Base-by-base conservation (phyloP, 2,329 filamentous ascomycete species). In the Colletotrichum noveboracense region DNA sequence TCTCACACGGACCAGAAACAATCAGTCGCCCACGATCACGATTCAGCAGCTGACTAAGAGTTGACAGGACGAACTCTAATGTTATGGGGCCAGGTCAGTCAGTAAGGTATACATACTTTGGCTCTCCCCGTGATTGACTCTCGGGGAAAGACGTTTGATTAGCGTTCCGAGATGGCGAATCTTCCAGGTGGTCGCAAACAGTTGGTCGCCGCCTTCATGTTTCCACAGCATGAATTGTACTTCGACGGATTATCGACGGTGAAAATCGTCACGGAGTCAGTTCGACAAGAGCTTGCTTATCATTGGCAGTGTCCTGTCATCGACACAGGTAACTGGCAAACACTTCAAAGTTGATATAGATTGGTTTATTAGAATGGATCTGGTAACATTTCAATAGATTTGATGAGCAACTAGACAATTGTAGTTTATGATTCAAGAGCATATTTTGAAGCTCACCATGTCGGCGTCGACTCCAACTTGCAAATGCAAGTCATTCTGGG, bases 1-100 rank as follows among this genome's bases (percentile, higher is more conserved):
- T 14, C 66, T 36, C 43, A 21, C 71, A 74, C 58, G 71, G 66
- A 65, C 66, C 71, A 58, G 66, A 65, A 74, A 65, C 66, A 70
- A 65, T n/a, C 21, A 48, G 38, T 14, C 30, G 18, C 21, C 32
- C 14, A 28, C n/a, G 48, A 43, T 38, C 32, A 26, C 10, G 21
- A 71, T 34, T 30, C 24, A 43, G 18, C 8, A 7, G 16, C 52
- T 48, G 34, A 21, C 56, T 60, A 32, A 55, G 24, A 6, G 18
- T 30, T 60, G 55, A 38, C 30, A 58, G 14, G 58, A 62, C 12
- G 43, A 74, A 74, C 32, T 43, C 38, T 58, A 38, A 43, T 55
- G 12, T 7, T 32, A 32, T 58, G 24, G 62, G 21, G 24, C 58
- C 6, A 21, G 12, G n/a, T 24, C 9, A 0, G 18, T 32, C 21